Evolutionary conservation across 192 early-diverging fungal species (phyloP).

Genomic region (Cetraspora pellucida): DNA sequence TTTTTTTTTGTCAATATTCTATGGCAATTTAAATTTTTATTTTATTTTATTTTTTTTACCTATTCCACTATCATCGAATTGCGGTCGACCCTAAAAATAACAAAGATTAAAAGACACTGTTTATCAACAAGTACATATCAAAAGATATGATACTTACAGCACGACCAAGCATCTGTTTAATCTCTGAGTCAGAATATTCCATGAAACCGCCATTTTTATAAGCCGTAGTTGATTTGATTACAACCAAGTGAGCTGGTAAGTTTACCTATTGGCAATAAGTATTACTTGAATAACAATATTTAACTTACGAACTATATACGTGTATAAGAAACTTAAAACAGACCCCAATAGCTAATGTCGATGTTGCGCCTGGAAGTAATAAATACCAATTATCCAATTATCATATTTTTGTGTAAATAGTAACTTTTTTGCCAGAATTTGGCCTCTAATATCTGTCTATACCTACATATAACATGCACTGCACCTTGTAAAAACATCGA

Average conservation of each 20-base stretch:
- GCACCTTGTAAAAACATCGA: constrained; percentile 50
- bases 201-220: constrained; percentile 49
- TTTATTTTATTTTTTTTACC: constrained; percentile 8
- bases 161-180: constrained; percentile 79
- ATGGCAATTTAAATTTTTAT: neutral
- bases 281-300: too few species aligned
- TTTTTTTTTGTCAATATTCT: too few species aligned
- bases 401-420: neutral
- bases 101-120: neutral
- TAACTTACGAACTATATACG: too few species aligned
- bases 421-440: neutral
- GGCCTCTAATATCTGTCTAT: neutral
- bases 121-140: neutral
- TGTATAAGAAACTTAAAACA: neutral
- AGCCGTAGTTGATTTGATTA: constrained; percentile 68
- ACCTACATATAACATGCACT: constrained; percentile 63
- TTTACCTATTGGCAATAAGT: constrained; percentile 50
- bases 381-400: neutral
- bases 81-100: constrained; percentile 51
- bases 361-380: constrained; percentile 68
- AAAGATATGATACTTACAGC: constrained; percentile 43
- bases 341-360: constrained; percentile 73
- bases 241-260: constrained; percentile 74
- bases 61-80: constrained; percentile 64
- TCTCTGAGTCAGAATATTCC: constrained; percentile 68